Conservation (phyloP, 163 green algal species). For the Chlamydomonas reinhardtii region DNA sequence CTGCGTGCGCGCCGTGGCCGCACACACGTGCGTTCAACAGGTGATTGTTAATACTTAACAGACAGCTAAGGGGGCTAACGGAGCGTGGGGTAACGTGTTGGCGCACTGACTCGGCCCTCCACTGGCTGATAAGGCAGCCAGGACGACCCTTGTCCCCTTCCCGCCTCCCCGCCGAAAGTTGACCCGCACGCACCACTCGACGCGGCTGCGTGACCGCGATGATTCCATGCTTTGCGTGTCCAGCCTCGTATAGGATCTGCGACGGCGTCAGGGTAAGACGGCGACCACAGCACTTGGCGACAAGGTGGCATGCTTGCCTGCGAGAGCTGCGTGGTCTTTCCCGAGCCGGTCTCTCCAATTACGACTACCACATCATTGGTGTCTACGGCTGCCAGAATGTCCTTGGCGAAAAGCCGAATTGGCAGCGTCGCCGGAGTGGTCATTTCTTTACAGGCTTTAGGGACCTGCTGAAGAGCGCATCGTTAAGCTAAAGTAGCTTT, state of each 20-base stretch:
- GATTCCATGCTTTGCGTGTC: constrained; percentile 67
- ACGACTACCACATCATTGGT: constrained; percentile 77
- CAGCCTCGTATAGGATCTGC: constrained; percentile 88
- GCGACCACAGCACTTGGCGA: background rate
- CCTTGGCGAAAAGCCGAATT: constrained; percentile 62
- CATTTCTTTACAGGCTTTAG: no score
- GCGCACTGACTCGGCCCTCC: no score
- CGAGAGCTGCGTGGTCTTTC: constrained; percentile 94
- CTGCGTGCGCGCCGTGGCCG: no score
- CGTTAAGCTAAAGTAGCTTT: no score
- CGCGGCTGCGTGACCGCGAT: constrained; percentile 92
- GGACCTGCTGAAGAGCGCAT: no score
- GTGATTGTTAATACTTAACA: background rate
- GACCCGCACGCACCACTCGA: constrained; percentile 78
- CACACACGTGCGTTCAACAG: no score
- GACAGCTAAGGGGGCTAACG: no score
- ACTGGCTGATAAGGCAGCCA: no score
- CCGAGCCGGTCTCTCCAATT: constrained; percentile 90
- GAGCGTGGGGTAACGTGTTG: background rate
- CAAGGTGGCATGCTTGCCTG: background rate
- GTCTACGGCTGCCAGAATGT: constrained; percentile 65
- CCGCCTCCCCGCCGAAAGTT: no score
- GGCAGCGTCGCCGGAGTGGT: constrained; percentile 55
- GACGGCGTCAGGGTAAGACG: background rate
- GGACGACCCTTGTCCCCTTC: no score